Evolutionary conservation across 2,329 filamentous ascomycete species (phyloP).

Genomic region (Thelonectria discophora): DNA sequence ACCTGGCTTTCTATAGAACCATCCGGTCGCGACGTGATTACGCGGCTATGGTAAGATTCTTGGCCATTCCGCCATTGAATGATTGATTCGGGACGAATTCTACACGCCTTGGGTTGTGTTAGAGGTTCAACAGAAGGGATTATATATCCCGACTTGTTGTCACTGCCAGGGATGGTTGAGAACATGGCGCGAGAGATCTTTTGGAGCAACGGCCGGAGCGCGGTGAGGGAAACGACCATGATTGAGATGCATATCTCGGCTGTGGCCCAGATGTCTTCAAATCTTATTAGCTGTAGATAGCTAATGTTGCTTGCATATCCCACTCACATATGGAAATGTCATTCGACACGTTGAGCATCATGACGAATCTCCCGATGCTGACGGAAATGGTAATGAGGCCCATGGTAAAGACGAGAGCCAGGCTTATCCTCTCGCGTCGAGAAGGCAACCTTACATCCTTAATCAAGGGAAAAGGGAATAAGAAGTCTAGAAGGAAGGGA

Average conservation of each 20-base stretch:
- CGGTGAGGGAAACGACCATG: slow-evolving; percentile 29
- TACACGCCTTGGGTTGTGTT: background rate
- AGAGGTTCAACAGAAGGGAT: background rate
- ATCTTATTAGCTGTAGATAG: background rate
- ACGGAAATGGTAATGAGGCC: slow-evolving; percentile 34
- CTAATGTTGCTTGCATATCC: background rate
- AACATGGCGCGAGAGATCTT: slow-evolving; percentile 19
- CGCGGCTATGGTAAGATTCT: background rate
- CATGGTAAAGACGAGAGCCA: slow-evolving; percentile 30
- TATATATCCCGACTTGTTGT: slow-evolving; percentile 4
- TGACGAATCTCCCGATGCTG: slow-evolving; percentile 36
- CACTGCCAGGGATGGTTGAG: slow-evolving; percentile 1
- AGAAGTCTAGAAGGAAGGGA: slow-evolving; percentile 25
- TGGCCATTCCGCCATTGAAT: slow-evolving; percentile 14
- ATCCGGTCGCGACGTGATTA: background rate
- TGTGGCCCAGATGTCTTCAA: slow-evolving; percentile 28
- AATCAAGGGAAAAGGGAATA: slow-evolving; percentile 35
- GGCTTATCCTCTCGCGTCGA: slow-evolving; percentile 32
- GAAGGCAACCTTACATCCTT: slow-evolving; percentile 27
- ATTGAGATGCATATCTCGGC: slow-evolving; percentile 31
- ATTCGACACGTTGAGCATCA: slow-evolving; percentile 24
- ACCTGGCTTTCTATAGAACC: slow-evolving; percentile 21
- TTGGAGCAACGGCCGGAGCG: slow-evolving; percentile 23
- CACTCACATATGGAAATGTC: slow-evolving; percentile 26
- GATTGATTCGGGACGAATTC: background rate